These are phyloP conservation scores for Tolypocladium sp. DNA, from an alignment of 2,329 filamentous ascomycete species.

Conservation along the genomic window DNA sequence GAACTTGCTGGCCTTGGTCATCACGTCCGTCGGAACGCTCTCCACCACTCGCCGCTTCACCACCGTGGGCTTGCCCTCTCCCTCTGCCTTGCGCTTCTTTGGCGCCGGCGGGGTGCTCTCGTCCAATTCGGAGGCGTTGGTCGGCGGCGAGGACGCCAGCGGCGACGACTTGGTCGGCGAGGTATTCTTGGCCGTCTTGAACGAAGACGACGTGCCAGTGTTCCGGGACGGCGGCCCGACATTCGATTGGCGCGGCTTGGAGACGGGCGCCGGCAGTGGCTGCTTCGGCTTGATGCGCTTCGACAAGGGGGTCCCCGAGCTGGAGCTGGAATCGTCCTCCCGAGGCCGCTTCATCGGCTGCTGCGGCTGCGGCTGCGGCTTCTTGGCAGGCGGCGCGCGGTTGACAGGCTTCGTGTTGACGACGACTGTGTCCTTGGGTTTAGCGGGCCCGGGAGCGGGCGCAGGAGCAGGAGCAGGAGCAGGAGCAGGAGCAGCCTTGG, in stretches of 20 bases:
- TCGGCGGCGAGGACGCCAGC: conserved; percentile 55
- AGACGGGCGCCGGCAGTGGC: conserved; percentile 18
- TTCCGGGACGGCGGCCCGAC: conserved; percentile 34
- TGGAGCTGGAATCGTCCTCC: conserved; percentile 48
- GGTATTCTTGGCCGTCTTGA: conserved; percentile 41
- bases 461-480: not conserved
- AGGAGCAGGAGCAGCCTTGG: not conserved
- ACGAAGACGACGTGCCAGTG: conserved; percentile 26
- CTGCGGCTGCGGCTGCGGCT: conserved; percentile 9
- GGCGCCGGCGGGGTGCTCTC: conserved; percentile 21
- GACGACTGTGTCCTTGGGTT: conserved; percentile 20
- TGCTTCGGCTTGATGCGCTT: conserved; percentile 47
- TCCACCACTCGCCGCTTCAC: conserved; percentile 20
- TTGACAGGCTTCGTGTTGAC: conserved; percentile 23
- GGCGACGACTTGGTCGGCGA: conserved; percentile 56
- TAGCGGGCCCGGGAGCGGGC: not conserved
- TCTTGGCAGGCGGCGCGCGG: conserved; percentile 22
- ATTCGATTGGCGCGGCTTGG: conserved; percentile 40
- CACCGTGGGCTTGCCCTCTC: conserved; percentile 11
- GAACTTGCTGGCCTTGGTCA: conserved; percentile 46
- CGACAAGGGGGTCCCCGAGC: conserved; percentile 47
- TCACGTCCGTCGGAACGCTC: conserved; percentile 29
- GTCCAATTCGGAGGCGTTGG: conserved; percentile 55
- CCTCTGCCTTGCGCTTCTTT: conserved; percentile 36
- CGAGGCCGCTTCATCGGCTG: conserved; percentile 39